These are phyloP conservation scores for Skeletonema potamos DNA, from an alignment of 108 stramenopile genomes.

Conservation along the genomic window DNA sequence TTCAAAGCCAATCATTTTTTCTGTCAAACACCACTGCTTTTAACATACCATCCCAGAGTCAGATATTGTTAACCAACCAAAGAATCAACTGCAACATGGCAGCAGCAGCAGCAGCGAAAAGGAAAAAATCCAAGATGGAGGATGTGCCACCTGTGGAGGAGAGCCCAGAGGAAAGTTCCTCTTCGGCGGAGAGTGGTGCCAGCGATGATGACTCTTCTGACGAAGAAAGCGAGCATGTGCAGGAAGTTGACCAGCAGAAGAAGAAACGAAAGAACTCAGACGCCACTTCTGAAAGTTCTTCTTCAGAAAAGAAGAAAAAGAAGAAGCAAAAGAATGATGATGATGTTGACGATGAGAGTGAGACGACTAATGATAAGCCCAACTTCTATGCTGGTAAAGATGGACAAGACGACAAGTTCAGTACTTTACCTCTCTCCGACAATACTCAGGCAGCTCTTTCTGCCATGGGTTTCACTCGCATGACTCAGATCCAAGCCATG, in stretches of 20 bases:
- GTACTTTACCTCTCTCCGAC: constrained; percentile 88
- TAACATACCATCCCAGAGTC: not conserved
- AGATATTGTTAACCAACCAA: not conserved
- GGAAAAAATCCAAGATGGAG: not conserved
- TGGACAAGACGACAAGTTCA: constrained; percentile 62
- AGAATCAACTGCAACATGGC: not conserved
- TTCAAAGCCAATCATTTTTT: not conserved
- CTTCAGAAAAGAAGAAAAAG: constrained; percentile 1
- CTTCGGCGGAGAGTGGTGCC: constrained; percentile 5
- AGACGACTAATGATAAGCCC: constrained; percentile 20
- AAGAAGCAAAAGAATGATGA: constrained; percentile 19
- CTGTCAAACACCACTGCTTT: too few species aligned
- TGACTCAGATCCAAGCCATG: constrained; percentile 96
- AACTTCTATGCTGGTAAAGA: constrained; percentile 38
- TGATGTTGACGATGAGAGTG: not conserved
- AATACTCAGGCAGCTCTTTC: constrained; percentile 80
- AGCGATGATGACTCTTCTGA: constrained; percentile 3
- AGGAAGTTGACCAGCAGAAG: not conserved
- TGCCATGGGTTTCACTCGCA: constrained; percentile 74
- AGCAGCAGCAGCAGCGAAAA: not conserved
- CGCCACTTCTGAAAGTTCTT: not conserved
- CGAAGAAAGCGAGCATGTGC: not conserved
- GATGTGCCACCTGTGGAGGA: not conserved
- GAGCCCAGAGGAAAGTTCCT: not conserved
- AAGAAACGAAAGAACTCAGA: not conserved